A percentile compares a stretch with the other conserved stretches of the same genome.
phyloP scores from a whole-genome alignment of 129 eudicot species.

The Artemisia argyi region DNA sequence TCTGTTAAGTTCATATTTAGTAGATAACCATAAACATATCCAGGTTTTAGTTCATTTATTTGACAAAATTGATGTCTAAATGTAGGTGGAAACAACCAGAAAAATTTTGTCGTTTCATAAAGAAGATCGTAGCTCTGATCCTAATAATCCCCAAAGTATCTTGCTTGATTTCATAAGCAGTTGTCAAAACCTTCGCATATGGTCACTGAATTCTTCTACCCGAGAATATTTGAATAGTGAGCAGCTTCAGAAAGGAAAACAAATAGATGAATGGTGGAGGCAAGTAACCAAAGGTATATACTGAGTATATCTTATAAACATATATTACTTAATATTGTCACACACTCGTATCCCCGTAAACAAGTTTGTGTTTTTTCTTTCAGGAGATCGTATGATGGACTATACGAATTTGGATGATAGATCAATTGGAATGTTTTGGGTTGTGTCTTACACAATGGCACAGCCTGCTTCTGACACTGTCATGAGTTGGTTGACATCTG shows the following conservation, averaged over 20 bases:
- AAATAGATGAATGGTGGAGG: constrained; percentile 98
- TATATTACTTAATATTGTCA: background rate
- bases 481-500: constrained; percentile 82
- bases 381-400: constrained; percentile 88
- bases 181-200: constrained; percentile 93
- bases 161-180: constrained; percentile 95
- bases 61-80: constrained; percentile 16
- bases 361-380: constrained; percentile 18
- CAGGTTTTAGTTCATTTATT: background rate
- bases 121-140: constrained; percentile 88
- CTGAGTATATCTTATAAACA: background rate
- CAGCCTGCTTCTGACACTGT: constrained; percentile 96
- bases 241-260: constrained; percentile 98
- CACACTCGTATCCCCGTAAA: background rate
- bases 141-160: constrained; percentile 84
- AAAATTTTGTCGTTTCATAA: constrained; percentile 86
- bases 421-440: constrained; percentile 98
- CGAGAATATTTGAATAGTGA: constrained; percentile 84
- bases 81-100: constrained; percentile 86
- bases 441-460: constrained; percentile 96
- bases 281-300: constrained; percentile 83
- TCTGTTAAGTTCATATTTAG: constrained; percentile 13
- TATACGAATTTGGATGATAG: constrained; percentile 96
- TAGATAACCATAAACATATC: background rate
- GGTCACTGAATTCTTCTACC: constrained; percentile 78